Evolutionary conservation across 306 rosid genomes (phyloP).

Genomic region (Phaseolus lunatus): DNA sequence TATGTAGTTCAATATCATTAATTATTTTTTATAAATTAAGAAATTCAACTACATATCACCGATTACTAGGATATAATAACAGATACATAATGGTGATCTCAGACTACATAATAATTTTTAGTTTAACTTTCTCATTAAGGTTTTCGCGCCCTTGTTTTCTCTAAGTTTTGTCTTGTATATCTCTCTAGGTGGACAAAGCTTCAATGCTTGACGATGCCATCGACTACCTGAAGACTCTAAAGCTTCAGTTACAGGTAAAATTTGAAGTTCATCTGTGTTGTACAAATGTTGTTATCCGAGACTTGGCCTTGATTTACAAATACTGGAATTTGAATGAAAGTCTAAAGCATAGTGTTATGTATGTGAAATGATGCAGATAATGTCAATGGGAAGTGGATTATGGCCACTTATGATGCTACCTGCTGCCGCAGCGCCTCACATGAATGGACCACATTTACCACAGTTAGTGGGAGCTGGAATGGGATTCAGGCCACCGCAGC

Average conservation of each 20-base stretch:
- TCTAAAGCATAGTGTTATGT: not conserved
- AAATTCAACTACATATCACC: not conserved
- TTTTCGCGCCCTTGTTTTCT: not conserved
- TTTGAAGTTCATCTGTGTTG: not conserved
- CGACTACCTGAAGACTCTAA: constrained; percentile 60
- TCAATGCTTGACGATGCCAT: constrained; percentile 71
- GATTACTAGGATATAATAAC: not conserved
- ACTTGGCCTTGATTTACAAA: not conserved
- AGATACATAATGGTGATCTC: too few species aligned
- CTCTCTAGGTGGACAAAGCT: constrained; percentile 56
- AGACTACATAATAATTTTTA: too few species aligned
- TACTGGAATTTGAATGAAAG: not conserved
- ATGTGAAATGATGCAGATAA: constrained; percentile 49
- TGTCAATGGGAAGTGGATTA: constrained; percentile 56
- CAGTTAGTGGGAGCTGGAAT: constrained; percentile 40
- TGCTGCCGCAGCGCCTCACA: not conserved
- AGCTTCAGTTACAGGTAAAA: constrained; percentile 64
- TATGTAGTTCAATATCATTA: too few species aligned
- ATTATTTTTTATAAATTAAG: not conserved
- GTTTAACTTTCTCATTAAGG: not conserved
- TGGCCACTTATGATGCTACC: constrained; percentile 59
- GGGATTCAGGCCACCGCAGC: constrained; percentile 47
- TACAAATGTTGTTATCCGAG: not conserved
- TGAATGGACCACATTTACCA: constrained; percentile 3
- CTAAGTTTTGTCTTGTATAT: not conserved